Evolutionary conservation across 129 eudicot genomes (phyloP), one percentile per base, ranked within the genome.

Genomic region (Silybum marianum): DNA sequence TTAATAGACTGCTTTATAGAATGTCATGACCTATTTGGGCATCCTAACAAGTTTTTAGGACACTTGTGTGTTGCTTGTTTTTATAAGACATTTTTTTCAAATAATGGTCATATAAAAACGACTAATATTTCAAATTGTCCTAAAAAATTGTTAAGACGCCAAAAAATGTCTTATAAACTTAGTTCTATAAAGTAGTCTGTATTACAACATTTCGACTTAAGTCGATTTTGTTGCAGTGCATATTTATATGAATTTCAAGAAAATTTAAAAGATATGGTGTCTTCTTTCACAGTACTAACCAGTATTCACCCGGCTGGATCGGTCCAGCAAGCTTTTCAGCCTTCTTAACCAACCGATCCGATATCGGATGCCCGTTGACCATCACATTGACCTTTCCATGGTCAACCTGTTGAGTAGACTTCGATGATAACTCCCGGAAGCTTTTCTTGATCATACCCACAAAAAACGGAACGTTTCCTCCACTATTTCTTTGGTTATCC

Each of bases 291-390:
- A 22, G 66, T 40, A 78, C 96, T 80, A 87, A 96, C 99, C 99
- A 96, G 87, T 93, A 96, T 70, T 96, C 84, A 78, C 99, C 99
- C 7, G 98, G 92, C 58, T 86, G 87, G 25, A 96, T 80, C 7
- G 87, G 87, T 75, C 99, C 99, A 69, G 99, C 98, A 26, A 86
- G 73, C 82, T 90, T 96, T 87, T 93, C 95, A 62, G 99, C 99
- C 83, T 87, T 96, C 81, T 89, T 91, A 39, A 96, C 76, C 89
- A 93, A 70, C 71, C 90, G 88, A 84, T 86, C 93, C 11, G 91
- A 89, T 86, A 96, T 89, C 44, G 90, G 88, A 79, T 93, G 90
- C 42, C 98, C 98, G 65, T 96, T 96, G 85, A 96, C 90, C 9
- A 83, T 87, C 68, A 96, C 97, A 42, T 78, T 88, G 30, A 81